Evolutionary conservation across 2,329 filamentous ascomycete genomes (phyloP), one percentile per base, ranked within the genome.

Genomic region (Cladophialophora exuberans): DNA sequence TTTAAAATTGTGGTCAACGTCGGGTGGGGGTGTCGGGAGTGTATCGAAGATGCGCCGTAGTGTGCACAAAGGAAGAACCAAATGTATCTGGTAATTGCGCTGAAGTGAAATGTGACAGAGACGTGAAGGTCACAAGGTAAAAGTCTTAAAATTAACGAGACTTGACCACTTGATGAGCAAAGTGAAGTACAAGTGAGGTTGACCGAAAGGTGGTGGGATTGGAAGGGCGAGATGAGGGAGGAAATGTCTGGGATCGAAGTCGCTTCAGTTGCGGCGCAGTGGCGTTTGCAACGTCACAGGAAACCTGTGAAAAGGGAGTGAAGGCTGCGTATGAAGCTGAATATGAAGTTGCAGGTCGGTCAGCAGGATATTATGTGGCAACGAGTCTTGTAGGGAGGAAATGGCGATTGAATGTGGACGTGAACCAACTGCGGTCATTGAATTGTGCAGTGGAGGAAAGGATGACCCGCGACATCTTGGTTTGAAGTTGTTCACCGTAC

Each of bases 41-140:
- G n/a, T n/a, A 39, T 33, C n/a, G 18, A 50, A 50, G 52, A 56
- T 41, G 56, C 52, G 56, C 56, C 52, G 52, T 31, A 52, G 51
- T 56, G 42, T 56, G 48, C 42, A 33, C 47, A 46, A 45, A 20
- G 26, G 6, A 41, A 17, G 48, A 4, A 11, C 22, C 43, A 50
- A n/a, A 26, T 13, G 39, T 36, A 18, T 20, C 49, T 42, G 22
- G 42, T 45, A 43, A 23, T 7, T 47, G 15, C 20, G 23, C 38
- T 23, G n/a, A n/a, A n/a, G n/a, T n/a, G n/a, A n/a, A n/a, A n/a
- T n/a, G n/a, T n/a, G n/a, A n/a, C n/a, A n/a, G n/a, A n/a, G n/a
- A n/a, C n/a, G n/a, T n/a, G n/a, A n/a, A n/a, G n/a, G n/a, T n/a
- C n/a, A n/a, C n/a, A n/a, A n/a, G n/a, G n/a, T n/a, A n/a, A n/a